Evolutionary conservation across 1,139 yeast species (phyloP).

Genomic region (Martiniozyma asiatica): DNA sequence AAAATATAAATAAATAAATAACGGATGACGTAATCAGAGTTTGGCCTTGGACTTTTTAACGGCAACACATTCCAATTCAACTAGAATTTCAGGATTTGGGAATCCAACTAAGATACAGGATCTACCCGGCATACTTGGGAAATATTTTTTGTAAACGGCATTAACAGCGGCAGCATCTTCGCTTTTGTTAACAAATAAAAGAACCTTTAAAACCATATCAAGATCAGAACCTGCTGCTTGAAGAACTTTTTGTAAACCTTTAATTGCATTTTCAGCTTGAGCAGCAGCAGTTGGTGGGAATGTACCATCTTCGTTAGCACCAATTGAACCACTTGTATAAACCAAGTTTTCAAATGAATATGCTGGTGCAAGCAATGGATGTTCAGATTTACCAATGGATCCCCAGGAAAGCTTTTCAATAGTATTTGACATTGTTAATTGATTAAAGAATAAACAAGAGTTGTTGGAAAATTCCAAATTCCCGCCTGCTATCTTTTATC

Average conservation of each 20-base stretch:
- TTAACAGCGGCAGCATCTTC: slow-evolving; percentile 34
- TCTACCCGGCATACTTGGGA: slow-evolving; percentile 42
- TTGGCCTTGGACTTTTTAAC: slow-evolving; percentile 5
- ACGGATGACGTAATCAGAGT: no score
- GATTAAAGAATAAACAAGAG: no score
- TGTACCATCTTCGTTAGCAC: slow-evolving; percentile 22
- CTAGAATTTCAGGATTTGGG: slow-evolving; percentile 30
- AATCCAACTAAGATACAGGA: slow-evolving; percentile 38
- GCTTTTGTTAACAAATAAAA: slow-evolving; percentile 37
- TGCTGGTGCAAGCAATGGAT: slow-evolving; percentile 30
- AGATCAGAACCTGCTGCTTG: slow-evolving; percentile 34
- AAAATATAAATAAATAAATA: no score
- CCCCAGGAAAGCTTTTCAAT: slow-evolving; percentile 9
- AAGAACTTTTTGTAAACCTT: slow-evolving; percentile 32
- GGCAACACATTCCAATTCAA: slow-evolving; percentile 31
- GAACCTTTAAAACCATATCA: slow-evolving; percentile 39
- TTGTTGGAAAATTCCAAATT: no score
- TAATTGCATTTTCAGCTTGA: slow-evolving; percentile 35
- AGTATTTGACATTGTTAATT: slow-evolving; percentile 2
- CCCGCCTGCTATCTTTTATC: no score
- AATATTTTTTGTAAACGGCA: slow-evolving; percentile 34
- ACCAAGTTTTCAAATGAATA: slow-evolving; percentile 37
- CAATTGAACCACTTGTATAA: slow-evolving; percentile 34
- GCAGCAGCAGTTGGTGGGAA: slow-evolving; percentile 9
- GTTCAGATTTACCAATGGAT: slow-evolving; percentile 7